phyloP scores from a whole-genome alignment of 2,329 filamentous ascomycete genomes.

The Penicillium sp. region DNA sequence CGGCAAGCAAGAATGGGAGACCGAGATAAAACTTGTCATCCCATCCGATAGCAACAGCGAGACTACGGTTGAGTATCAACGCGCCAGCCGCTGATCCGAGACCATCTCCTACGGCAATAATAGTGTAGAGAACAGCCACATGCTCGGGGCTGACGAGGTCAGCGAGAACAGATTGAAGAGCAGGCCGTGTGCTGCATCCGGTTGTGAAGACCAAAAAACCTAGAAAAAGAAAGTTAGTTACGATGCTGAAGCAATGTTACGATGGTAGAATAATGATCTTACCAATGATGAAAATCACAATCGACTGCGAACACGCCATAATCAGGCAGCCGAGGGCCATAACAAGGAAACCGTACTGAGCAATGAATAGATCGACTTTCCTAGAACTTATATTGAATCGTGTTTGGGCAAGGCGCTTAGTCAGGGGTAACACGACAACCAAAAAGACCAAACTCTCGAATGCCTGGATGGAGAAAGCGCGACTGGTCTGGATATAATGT shows the following conservation, averaged over 20 bases:
- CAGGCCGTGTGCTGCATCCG: neutral
- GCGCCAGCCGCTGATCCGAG: neutral
- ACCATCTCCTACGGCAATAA: neutral
- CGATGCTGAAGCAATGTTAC: neutral
- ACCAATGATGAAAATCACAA: neutral
- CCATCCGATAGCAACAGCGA: conserved; percentile 1
- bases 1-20: neutral
- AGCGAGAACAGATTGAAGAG: conserved; percentile 1
- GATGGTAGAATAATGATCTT: neutral
- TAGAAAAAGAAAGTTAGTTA: neutral
- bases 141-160: conserved; percentile 2
- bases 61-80: conserved; percentile 6
- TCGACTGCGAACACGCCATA: neutral
- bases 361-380: conserved; percentile 1
- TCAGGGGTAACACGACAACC: neutral
- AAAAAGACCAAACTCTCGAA: neutral
- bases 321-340: neutral
- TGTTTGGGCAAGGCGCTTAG: neutral
- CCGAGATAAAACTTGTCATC: neutral
- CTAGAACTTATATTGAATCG: neutral
- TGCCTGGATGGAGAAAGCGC: conserved; percentile 1
- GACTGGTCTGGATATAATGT: neutral
- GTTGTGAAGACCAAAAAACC: conserved; percentile 1
- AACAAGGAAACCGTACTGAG: neutral
- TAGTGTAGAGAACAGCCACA: neutral